Evolutionary conservation across 169 alveolate genomes (phyloP), one percentile per base, ranked within the genome.

Genomic region (Ichthyophthirius multifiliis): DNA sequence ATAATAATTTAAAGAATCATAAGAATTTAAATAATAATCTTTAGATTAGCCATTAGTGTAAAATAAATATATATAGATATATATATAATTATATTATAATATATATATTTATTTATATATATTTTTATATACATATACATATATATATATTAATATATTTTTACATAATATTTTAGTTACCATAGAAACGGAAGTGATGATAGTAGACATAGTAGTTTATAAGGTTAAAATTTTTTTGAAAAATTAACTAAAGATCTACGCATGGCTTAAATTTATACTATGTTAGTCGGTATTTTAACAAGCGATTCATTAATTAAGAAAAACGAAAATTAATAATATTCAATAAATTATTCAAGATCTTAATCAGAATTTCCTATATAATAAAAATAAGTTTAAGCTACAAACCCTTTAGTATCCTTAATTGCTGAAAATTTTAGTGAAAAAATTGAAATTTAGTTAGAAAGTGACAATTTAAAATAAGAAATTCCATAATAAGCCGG

Each of bases 251-350:
- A 67, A 16, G 30, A 35, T 37, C 48, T 67, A 18, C 43, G 77
- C 20, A 67, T 67, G 48, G 20, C 77, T 13, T 67, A 67, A 39
- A 67, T 67, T 6, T 67, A 67, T 41, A 16, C 77, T 12, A 67
- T 67, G 77, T 37, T 67, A 7, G 35, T 39, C 20, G 77, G 77
- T 4, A 67, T 67, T 0, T 27, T 67, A 20, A 20, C 45, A 37
- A 67, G 16, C 15, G 39, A 34, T 4, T 35, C 45, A 18, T 27
- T 34, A 1, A 37, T 18, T 18, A 67, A 67, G 77, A 37, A 67
- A 16, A 16, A 35, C 35, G 62, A 34, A 37, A 35, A 0, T 2
- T 32, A 32, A 5, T 0, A 4, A 5, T 10, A 5, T 15, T 37
- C 46, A 4, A 32, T 65, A 65, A 35, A 65, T 32, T 32, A 41